A percentile compares a stretch with the other conserved stretches of the same genome.
Evolutionary conservation across 257 asterid genomes (phyloP).

Genomic region (Oldenlandia corymbosa): DNA sequence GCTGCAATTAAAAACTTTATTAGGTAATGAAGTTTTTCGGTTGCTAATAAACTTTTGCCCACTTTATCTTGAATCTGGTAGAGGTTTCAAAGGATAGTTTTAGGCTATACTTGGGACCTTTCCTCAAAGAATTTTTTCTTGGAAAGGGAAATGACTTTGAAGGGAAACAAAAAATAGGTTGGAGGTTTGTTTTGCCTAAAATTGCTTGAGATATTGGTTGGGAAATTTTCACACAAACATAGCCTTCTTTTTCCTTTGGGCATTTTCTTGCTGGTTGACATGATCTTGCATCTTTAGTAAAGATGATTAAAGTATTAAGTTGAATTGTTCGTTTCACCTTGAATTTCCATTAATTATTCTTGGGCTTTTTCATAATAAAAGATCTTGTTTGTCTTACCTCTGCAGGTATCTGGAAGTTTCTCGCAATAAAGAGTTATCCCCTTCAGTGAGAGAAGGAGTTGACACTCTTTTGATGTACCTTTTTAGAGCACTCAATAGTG

Average conservation of each 20-base stretch:
- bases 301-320: not conserved
- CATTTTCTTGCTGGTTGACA: not conserved
- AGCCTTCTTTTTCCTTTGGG: not conserved
- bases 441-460: constrained; percentile 77
- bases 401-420: constrained; percentile 74
- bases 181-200: no score
- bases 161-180: no score
- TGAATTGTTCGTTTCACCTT: not conserved
- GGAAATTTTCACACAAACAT: no score
- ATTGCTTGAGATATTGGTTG: no score
- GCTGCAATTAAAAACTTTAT: constrained; percentile 75
- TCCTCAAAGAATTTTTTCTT: no score
- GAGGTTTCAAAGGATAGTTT: not conserved
- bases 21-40: constrained; percentile 52
- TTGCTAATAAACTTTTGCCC: constrained; percentile 12
- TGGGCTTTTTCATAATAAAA: not conserved
- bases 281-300: not conserved
- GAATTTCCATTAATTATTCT: not conserved
- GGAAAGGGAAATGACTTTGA: no score
- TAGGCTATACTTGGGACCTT: no score
- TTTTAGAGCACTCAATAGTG: constrained; percentile 69
- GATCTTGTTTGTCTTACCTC: constrained; percentile 17
- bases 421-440: constrained; percentile 59
- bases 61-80: not conserved
- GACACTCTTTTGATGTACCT: constrained; percentile 94